These are phyloP conservation scores for Aspergillus oerlinghausenensis DNA, from an alignment of 2,329 filamentous ascomycete genomes.

Conservation along the genomic window DNA sequence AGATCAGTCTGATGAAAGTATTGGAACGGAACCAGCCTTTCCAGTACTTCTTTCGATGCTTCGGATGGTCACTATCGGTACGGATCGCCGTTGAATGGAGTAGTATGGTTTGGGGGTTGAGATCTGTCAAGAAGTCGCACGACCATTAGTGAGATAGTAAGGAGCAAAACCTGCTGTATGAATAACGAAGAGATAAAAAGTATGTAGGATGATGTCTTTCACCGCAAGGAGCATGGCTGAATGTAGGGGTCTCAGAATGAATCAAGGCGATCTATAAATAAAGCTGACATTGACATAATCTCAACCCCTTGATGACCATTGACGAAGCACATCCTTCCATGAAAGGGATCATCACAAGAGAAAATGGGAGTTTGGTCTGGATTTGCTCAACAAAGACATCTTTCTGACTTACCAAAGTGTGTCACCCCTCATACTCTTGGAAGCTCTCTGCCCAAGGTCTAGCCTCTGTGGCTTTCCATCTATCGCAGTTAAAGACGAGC, in stretches of 20 bases:
- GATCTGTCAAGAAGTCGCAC: slow-evolving; percentile 10
- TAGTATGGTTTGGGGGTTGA: slow-evolving; percentile 3
- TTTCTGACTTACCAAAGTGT: slow-evolving; percentile 18
- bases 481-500: neutral
- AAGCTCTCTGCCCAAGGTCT: neutral
- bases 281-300: slow-evolving; percentile 11
- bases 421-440: slow-evolving; percentile 16
- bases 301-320: slow-evolving; percentile 4
- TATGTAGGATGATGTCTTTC: neutral
- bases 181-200: slow-evolving; percentile 4
- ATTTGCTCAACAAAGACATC: neutral
- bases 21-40: slow-evolving; percentile 22
- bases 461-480: neutral
- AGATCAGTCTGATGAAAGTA: slow-evolving; percentile 7
- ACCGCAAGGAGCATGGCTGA: slow-evolving; percentile 1
- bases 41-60: slow-evolving; percentile 13
- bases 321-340: neutral
- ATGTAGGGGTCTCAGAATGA: slow-evolving; percentile 3
- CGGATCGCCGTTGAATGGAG: neutral
- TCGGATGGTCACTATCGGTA: neutral
- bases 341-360: neutral
- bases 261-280: slow-evolving; percentile 7
- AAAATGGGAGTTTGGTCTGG: neutral
- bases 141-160: slow-evolving; percentile 12
- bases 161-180: slow-evolving; percentile 1